Conservation (phyloP, 164 flowering plant genomes). For the Saururus chinensis region DNA sequence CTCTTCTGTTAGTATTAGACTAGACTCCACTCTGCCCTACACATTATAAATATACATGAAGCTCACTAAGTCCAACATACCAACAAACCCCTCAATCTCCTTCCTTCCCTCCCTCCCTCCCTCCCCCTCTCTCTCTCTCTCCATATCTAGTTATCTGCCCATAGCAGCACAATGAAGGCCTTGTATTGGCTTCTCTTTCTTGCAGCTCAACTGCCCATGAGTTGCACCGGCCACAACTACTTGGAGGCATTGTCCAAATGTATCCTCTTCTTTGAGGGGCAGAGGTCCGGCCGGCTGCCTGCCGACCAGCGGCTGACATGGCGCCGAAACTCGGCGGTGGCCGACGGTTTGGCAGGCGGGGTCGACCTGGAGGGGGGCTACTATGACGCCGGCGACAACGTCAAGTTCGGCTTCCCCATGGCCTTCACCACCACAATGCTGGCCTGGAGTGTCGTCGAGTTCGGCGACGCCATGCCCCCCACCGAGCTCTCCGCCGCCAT, state of each 20-base stretch:
- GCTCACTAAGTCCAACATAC: neutral
- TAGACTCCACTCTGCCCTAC: neutral
- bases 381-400: constrained; percentile 93
- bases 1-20: neutral
- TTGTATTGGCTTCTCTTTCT: constrained; percentile 2
- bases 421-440: constrained; percentile 88
- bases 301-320: constrained; percentile 51
- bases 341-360: constrained; percentile 44
- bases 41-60: neutral
- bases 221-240: constrained; percentile 38
- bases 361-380: constrained; percentile 83
- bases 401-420: constrained; percentile 90
- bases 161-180: neutral
- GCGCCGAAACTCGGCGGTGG: constrained; percentile 69
- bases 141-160: neutral
- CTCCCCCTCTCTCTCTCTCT: neutral
- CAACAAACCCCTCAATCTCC: neutral
- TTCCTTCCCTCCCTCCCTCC: neutral
- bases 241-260: constrained; percentile 63
- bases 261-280: constrained; percentile 82
- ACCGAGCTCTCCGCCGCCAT: constrained; percentile 45
- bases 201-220: constrained; percentile 6
- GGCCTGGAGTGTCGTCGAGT: constrained; percentile 87
- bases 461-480: constrained; percentile 71
- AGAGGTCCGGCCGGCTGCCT: constrained; percentile 76